Evolutionary conservation across 495 filamentous ascomycete genomes (phyloP).

Genomic region (Podospora pseudopauciseta): DNA sequence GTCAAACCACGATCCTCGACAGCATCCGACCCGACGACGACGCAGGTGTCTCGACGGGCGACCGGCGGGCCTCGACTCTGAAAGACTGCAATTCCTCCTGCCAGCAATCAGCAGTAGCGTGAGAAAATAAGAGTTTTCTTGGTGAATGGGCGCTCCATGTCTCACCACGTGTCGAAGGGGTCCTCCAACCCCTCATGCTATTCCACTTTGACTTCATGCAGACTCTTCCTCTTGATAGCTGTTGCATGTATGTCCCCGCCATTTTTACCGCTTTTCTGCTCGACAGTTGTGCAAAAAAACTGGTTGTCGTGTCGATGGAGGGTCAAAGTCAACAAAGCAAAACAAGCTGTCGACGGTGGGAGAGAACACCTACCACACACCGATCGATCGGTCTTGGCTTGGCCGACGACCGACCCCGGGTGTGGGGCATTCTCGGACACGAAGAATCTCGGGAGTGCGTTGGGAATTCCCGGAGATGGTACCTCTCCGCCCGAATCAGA

Average conservation of each 20-base stretch:
- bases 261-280: slow-evolving; percentile 3
- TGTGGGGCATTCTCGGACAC: background rate
- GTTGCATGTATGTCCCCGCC: background rate
- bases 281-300: background rate
- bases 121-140: background rate
- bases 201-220: background rate
- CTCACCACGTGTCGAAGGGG: background rate
- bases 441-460: background rate
- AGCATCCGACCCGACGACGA: background rate
- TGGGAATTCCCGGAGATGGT: background rate
- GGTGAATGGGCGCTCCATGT: background rate
- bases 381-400: background rate
- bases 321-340: background rate
- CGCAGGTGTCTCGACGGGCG: background rate
- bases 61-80: background rate
- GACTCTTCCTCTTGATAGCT: background rate
- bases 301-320: background rate
- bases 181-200: background rate
- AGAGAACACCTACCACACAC: background rate
- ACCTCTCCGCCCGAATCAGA: background rate
- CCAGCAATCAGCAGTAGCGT: background rate
- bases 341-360: background rate
- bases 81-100: background rate
- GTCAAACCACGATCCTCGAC: background rate
- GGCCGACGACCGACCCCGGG: background rate